Conservation (phyloP, 768 basidiomycete species). For the Boletus speciosus region DNA sequence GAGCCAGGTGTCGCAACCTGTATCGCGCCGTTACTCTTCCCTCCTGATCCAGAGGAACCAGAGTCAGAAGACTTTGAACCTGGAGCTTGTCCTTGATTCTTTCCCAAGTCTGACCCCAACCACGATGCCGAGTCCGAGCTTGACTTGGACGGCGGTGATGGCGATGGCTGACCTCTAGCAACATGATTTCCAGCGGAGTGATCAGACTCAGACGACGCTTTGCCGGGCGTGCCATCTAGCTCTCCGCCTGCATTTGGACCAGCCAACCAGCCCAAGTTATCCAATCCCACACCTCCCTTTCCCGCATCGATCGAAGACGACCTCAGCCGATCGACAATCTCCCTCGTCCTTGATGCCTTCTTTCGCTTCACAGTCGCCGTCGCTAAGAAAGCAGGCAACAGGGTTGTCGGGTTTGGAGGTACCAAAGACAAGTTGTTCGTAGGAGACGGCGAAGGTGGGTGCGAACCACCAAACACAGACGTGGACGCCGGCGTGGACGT, state of each 20-base stretch:
- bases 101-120: slow-evolving; percentile 1
- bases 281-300: slow-evolving; percentile 5
- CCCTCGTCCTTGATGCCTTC: slow-evolving; percentile 27
- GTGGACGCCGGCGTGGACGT: slow-evolving; percentile 4
- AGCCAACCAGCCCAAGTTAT: slow-evolving; percentile 16
- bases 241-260: slow-evolving; percentile 5
- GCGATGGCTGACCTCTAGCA: not conserved
- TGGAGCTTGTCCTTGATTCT: not conserved
- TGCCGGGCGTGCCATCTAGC: not conserved
- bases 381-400: slow-evolving; percentile 26
- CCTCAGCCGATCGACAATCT: slow-evolving; percentile 28
- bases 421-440: not conserved
- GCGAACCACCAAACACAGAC: slow-evolving; percentile 7
- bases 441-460: slow-evolving; percentile 9
- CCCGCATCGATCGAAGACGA: slow-evolving; percentile 25
- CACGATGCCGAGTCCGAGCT: not conserved
- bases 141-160: slow-evolving; percentile 3
- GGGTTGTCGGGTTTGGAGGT: slow-evolving; percentile 8
- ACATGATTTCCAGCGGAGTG: not conserved
- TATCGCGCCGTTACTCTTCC: not conserved
- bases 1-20: not conserved
- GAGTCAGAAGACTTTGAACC: not conserved
- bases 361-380: slow-evolving; percentile 20
- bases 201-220: slow-evolving; percentile 2
- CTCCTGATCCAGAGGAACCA: not conserved